Percentiles rank a stretch among this genome's conserved stretches.
Evolutionary conservation across 768 basidiomycete genomes (phyloP).

Genomic region (Leccinum fibrillosum): DNA sequence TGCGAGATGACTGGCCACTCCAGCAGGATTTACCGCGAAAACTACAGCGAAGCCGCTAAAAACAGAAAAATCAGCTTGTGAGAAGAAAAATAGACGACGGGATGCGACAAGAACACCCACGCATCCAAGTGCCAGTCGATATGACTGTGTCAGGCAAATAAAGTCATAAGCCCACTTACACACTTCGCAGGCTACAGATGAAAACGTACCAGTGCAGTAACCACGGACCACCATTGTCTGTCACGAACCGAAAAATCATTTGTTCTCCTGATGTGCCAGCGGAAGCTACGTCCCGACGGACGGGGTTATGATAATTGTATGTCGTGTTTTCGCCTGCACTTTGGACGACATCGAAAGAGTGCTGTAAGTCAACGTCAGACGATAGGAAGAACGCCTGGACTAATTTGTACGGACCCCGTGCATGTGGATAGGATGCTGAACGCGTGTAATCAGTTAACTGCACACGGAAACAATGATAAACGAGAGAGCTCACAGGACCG

Average conservation of each 20-base stretch:
- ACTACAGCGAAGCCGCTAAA: conserved; percentile 27
- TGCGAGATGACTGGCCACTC: conserved; percentile 12
- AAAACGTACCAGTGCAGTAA: conserved; percentile 23
- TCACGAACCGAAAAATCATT: conserved; percentile 53
- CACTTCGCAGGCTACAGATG: background rate
- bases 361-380: conserved; percentile 20
- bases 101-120: conserved; percentile 7
- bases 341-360: conserved; percentile 35
- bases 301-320: conserved; percentile 36
- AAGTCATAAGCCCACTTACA: background rate
- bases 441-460: background rate
- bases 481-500: background rate
- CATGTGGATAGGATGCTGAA: conserved; percentile 29
- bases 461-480: background rate
- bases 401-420: conserved; percentile 23
- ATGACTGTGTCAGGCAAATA: conserved; percentile 14
- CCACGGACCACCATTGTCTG: conserved; percentile 65
- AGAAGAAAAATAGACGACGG: background rate
- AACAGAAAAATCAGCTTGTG: background rate
- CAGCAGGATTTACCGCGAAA: conserved; percentile 24
- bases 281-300: conserved; percentile 32
- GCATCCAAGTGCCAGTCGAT: conserved; percentile 29
- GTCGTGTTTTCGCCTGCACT: conserved; percentile 20
- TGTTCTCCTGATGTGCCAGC: conserved; percentile 34
- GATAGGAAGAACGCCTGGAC: background rate